Base-by-base conservation (phyloP, 2,329 filamentous ascomycete species). In the Sodiomyces alkalinus region DNA sequence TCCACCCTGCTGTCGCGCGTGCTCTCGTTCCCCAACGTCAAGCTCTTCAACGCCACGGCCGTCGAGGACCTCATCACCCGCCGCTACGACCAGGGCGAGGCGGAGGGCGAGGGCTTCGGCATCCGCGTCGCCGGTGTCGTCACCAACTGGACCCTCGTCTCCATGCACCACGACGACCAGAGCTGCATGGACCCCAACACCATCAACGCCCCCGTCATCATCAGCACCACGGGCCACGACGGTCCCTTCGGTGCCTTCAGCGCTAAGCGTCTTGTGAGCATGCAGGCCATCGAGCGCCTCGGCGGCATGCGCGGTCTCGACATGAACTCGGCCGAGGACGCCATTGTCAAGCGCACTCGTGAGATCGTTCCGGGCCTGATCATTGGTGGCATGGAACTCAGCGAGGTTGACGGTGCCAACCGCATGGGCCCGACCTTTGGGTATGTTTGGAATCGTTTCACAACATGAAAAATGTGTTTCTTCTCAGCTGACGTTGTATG, bases 181-280 rank as follows among this genome's bases (percentile, higher is more conserved):
- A 80, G 73, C 36, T 93, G 85, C 76, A 92, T 93, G 85, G 86
- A 93, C 53, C 85, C 85, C 41, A 92, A 90, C 70, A 93, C 85
- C 45, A 92, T 93, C 68, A 93, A 92, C 49, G 82, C 83, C 1
- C 83, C 85, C 2, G 55, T 93, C 33, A 64, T 93, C 47, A 80
- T 94, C 59, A 83, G 76, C 33, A 93, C 85, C 15, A 93, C 85
- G 0, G 86, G 85, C 28, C 85, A 94, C 45, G 85, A 94, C 40
- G 86, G 70, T 1, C 85, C 85, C 11, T 92, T 92, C 49, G 86
- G 85, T 26, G 85, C 85, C 27, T 94, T 94, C 62, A 80, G 60
- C 39, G 85, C 82, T 51, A 93, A 93, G 70, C 73, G 85, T 27
- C 76, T 93, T 22, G 85, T 92, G 26, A 80, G 75, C 53, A 92